Conservation (phyloP, 805 yeast genomes). For the Scheffersomyces spartinae region DNA sequence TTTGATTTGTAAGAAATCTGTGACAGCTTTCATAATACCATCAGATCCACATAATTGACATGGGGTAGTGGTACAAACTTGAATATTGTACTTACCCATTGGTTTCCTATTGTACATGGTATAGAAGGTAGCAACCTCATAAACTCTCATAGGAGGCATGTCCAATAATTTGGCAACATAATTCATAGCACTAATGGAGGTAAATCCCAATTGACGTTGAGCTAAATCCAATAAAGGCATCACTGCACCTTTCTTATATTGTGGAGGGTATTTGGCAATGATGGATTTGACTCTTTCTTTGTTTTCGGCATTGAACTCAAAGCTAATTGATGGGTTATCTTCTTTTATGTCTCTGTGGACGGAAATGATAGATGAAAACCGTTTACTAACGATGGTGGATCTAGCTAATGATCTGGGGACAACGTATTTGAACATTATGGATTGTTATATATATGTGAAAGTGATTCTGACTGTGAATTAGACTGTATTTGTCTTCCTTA, state of each 20-base stretch:
- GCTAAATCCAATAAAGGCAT: slow-evolving; percentile 84
- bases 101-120: slow-evolving; percentile 85
- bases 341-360: slow-evolving; percentile 66
- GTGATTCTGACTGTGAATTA: no score
- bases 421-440: no score
- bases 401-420: no score
- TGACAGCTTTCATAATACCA: slow-evolving; percentile 61
- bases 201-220: slow-evolving; percentile 79
- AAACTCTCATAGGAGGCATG: slow-evolving; percentile 91
- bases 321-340: slow-evolving; percentile 57
- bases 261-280: slow-evolving; percentile 72
- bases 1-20: slow-evolving; percentile 45
- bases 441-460: no score
- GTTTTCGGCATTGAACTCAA: slow-evolving; percentile 63
- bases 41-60: slow-evolving; percentile 81
- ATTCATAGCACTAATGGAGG: slow-evolving; percentile 81
- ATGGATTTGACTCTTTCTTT: slow-evolving; percentile 57
- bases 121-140: slow-evolving; percentile 85
- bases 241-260: slow-evolving; percentile 77
- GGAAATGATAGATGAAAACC: slow-evolving; percentile 31
- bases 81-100: slow-evolving; percentile 74
- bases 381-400: slow-evolving; percentile 12
- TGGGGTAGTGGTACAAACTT: slow-evolving; percentile 84
- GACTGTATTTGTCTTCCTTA: no score
- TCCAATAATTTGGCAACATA: slow-evolving; percentile 75